A percentile compares a stretch with the other conserved stretches of the same genome.
Evolutionary conservation across 2,329 filamentous ascomycete genomes (phyloP).

Genomic region (Zasmidium cellare): DNA sequence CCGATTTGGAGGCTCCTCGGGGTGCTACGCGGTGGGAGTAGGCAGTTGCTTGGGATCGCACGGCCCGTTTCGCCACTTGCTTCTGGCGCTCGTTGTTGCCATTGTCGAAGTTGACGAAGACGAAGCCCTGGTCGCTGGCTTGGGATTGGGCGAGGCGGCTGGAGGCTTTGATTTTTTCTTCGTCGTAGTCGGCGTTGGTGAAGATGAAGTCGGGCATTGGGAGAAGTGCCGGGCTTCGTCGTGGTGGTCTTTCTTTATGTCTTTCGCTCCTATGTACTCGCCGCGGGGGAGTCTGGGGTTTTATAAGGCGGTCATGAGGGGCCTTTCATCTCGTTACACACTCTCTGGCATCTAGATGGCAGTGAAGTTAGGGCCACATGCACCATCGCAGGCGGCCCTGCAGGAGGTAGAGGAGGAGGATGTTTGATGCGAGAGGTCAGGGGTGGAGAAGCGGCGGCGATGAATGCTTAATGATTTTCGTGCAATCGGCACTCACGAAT

Average conservation of each 20-base stretch:
- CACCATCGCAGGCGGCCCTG: too few relatives aligned
- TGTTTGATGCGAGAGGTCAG: too few relatives aligned
- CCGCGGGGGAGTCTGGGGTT: neutral
- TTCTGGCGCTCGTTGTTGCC: constrained; percentile 13
- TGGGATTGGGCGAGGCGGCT: constrained; percentile 11
- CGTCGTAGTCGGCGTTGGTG: constrained; percentile 21
- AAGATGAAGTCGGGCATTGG: constrained; percentile 16
- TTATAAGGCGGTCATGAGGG: neutral
- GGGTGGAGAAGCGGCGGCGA: neutral
- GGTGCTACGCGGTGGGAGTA: constrained; percentile 22
- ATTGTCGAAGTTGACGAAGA: constrained; percentile 21
- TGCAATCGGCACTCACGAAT: neutral
- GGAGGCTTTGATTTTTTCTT: constrained; percentile 14
- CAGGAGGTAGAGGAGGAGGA: too few relatives aligned
- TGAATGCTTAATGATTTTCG: neutral
- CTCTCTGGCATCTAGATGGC: too few relatives aligned
- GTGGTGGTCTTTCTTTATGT: neutral
- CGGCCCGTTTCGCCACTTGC: constrained; percentile 15
- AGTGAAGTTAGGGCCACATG: too few relatives aligned
- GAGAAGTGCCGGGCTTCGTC: neutral
- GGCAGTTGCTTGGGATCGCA: constrained; percentile 22
- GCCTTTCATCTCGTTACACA: too few relatives aligned
- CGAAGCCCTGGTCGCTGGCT: constrained; percentile 14
- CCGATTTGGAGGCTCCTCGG: constrained; percentile 13
- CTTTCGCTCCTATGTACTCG: neutral